phyloP scores from a whole-genome alignment of 2,329 filamentous ascomycete species.

The Metarhizium robertsii region DNA sequence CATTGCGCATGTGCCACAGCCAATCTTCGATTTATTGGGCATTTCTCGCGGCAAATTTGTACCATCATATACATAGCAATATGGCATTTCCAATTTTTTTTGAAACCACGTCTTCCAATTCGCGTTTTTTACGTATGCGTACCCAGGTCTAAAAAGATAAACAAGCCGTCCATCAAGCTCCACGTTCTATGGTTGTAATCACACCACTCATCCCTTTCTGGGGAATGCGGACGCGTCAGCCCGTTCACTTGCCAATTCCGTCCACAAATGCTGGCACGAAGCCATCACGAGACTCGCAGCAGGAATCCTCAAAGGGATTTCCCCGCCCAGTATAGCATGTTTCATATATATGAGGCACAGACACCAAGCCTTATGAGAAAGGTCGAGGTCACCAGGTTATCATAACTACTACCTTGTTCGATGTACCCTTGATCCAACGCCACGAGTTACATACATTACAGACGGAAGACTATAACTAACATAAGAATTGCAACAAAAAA shows the following conservation, averaged over 20 bases:
- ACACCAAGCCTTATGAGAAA: background rate
- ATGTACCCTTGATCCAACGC: slow-evolving; percentile 2
- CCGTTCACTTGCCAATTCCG: no score
- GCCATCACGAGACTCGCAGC: no score
- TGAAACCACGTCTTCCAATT: no score
- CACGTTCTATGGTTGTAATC: no score
- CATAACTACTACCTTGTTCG: background rate
- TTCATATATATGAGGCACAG: background rate
- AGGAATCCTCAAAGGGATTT: no score
- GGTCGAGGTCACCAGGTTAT: background rate
- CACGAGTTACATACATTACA: slow-evolving; percentile 2
- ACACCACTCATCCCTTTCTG: no score
- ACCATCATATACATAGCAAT: background rate
- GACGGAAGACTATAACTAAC: background rate
- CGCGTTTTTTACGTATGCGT: no score
- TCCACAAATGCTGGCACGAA: no score
- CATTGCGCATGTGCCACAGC: background rate
- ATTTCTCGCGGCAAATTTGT: background rate
- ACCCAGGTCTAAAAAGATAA: no score
- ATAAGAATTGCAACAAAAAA: background rate
- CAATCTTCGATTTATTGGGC: background rate
- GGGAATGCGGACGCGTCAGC: no score
- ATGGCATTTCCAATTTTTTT: background rate
- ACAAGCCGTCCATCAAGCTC: no score
- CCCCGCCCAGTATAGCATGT: no score